Evolutionary conservation across 2,329 filamentous ascomycete species (phyloP).

Genomic region (Dactylellina cionopaga): DNA sequence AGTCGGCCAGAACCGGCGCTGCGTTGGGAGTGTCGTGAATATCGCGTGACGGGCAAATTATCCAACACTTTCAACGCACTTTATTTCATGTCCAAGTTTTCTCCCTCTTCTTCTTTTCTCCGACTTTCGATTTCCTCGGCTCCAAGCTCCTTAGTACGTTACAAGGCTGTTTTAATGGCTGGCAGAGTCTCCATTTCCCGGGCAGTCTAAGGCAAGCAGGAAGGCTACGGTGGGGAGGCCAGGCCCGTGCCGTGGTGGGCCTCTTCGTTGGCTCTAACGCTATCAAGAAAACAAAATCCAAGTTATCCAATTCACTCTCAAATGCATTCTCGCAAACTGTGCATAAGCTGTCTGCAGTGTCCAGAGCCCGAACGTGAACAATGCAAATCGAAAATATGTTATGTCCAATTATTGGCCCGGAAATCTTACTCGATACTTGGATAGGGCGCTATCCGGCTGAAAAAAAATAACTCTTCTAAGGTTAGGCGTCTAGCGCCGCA

Average conservation of each 20-base stretch:
- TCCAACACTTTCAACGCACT: constrained; percentile 35
- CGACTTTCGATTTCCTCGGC: neutral
- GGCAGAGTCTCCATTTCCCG: too few species aligned
- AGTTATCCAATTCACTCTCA: neutral
- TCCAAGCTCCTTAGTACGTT: too few species aligned
- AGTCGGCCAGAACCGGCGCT: constrained; percentile 30
- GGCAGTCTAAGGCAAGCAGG: neutral
- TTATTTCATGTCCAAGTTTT: neutral
- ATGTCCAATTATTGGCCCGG: too few species aligned
- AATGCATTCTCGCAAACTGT: constrained; percentile 12
- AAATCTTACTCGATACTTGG: neutral
- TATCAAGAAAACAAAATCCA: too few species aligned
- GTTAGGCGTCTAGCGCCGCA: constrained; percentile 9
- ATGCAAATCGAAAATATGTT: too few species aligned
- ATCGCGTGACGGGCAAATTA: constrained; percentile 41
- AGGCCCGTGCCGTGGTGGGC: constrained; percentile 39
- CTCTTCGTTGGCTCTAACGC: neutral
- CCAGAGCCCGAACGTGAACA: too few species aligned
- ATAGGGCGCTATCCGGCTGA: too few species aligned
- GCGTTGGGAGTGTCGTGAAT: constrained; percentile 43
- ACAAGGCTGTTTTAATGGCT: too few species aligned
- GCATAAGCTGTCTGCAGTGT: constrained; percentile 28
- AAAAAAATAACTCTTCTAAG: too few species aligned
- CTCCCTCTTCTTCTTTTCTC: neutral
- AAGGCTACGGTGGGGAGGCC: neutral